Evolutionary conservation across 257 asterid genomes (phyloP).

Genomic region (Lycium barbarum): DNA sequence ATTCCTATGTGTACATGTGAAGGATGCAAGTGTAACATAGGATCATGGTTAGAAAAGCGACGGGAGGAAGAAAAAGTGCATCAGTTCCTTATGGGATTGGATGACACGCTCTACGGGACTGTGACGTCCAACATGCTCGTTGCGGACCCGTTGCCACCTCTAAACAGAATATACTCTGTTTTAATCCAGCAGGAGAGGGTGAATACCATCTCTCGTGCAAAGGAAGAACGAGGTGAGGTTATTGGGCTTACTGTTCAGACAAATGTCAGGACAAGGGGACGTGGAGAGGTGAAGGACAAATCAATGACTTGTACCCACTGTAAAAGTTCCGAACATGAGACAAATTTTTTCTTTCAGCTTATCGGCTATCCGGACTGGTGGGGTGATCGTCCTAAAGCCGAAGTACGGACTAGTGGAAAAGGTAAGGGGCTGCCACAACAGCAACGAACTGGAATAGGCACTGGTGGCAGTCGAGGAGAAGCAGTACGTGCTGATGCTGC

Average conservation of each 20-base stretch:
- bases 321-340: background rate
- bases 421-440: background rate
- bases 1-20: no score
- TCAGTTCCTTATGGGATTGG: background rate
- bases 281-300: background rate
- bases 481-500: background rate
- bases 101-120: background rate
- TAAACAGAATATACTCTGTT: no score
- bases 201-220: no score
- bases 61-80: slow-evolving; percentile 8
- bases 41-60: background rate
- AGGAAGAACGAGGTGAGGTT: no score
- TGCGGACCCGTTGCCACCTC: no score
- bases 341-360: no score
- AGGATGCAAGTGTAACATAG: background rate
- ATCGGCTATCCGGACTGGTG: no score
- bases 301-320: no score
- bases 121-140: background rate
- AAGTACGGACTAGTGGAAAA: no score
- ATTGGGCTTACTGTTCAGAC: background rate
- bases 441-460: background rate
- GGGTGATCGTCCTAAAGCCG: no score
- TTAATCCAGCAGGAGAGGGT: no score
- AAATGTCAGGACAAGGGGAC: background rate
- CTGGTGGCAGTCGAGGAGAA: background rate